These are phyloP conservation scores for Taphrina sp. DNA, from an alignment of 1,139 yeast genomes.

Conservation along the genomic window DNA sequence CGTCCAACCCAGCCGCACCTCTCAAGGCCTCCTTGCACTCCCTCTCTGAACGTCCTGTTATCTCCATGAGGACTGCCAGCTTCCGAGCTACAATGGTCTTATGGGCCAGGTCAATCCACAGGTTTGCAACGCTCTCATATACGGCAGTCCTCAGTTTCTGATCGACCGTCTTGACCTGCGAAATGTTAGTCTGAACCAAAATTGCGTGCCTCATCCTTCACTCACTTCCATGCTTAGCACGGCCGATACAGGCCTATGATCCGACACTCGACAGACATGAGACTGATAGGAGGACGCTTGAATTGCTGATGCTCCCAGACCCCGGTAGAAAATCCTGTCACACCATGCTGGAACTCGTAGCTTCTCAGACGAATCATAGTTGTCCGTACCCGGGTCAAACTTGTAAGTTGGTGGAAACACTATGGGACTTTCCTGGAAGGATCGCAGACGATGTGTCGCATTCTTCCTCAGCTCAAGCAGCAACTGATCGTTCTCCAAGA, in stretches of 20 bases:
- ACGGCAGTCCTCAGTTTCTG: conserved; percentile 9
- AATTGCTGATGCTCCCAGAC: conserved; percentile 43
- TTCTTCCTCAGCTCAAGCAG: conserved; percentile 67
- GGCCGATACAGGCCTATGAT: conserved; percentile 88
- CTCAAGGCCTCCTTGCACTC: conserved; percentile 20
- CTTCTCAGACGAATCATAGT: conserved; percentile 83
- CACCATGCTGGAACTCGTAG: conserved; percentile 97
- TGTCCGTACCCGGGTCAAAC: conserved; percentile 75
- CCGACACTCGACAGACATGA: conserved; percentile 61
- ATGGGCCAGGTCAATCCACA: conserved; percentile 32
- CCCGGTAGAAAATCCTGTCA: conserved; percentile 72
- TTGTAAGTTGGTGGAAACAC: conserved; percentile 87
- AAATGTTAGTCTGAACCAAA: background rate
- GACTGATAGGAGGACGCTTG: conserved; percentile 40
- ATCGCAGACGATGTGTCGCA: conserved; percentile 59
- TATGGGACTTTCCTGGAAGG: conserved; percentile 68
- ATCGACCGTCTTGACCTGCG: conserved; percentile 29
- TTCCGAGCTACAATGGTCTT: conserved; percentile 12
- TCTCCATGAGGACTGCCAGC: conserved; percentile 4
- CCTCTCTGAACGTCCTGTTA: conserved; percentile 8
- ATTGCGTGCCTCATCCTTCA: background rate
- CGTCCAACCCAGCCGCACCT: no score
- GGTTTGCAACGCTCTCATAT: conserved; percentile 19
- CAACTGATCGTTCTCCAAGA: conserved; percentile 75
- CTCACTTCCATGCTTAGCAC: conserved; percentile 62